Conservation (phyloP, 148 eudicot genomes). For the Rheum nobile region DNA sequence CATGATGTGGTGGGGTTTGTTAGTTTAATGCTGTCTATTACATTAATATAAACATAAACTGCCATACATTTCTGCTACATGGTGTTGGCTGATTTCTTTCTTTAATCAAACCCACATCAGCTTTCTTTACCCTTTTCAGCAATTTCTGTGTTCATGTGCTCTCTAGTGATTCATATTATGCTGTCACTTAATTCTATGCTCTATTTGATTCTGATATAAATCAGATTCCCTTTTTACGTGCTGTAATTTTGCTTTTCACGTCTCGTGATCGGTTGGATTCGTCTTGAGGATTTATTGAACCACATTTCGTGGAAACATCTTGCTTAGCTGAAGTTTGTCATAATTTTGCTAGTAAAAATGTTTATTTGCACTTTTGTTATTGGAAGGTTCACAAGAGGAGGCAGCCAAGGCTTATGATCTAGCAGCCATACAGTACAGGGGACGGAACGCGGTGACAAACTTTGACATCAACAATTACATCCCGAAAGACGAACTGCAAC, state of each 20-base stretch:
- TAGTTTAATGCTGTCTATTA: not conserved
- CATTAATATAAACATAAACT: not conserved
- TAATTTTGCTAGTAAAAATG: not conserved
- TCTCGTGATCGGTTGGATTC: too few species aligned
- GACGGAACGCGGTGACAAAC: conserved; percentile 84
- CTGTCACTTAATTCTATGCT: not conserved
- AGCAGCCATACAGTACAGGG: conserved; percentile 88
- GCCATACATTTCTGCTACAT: not conserved
- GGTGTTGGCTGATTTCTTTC: not conserved
- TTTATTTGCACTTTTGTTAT: not conserved
- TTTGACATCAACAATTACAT: conserved; percentile 73
- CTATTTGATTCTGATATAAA: too few species aligned
- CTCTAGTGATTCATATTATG: not conserved
- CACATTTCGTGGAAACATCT: too few species aligned
- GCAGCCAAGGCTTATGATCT: conserved; percentile 92
- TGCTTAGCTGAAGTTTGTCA: not conserved
- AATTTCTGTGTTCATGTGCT: not conserved
- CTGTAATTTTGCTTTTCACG: not conserved
- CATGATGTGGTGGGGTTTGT: not conserved
- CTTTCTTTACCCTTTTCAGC: not conserved
- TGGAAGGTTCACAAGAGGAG: conserved; percentile 87
- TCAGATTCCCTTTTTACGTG: not conserved
- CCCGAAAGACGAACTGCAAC: conserved; percentile 26
- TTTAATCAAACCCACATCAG: not conserved
- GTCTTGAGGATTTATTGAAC: too few species aligned